Conservation (phyloP, 2,329 filamentous ascomycete genomes). For the Periconia macrospinosa region DNA sequence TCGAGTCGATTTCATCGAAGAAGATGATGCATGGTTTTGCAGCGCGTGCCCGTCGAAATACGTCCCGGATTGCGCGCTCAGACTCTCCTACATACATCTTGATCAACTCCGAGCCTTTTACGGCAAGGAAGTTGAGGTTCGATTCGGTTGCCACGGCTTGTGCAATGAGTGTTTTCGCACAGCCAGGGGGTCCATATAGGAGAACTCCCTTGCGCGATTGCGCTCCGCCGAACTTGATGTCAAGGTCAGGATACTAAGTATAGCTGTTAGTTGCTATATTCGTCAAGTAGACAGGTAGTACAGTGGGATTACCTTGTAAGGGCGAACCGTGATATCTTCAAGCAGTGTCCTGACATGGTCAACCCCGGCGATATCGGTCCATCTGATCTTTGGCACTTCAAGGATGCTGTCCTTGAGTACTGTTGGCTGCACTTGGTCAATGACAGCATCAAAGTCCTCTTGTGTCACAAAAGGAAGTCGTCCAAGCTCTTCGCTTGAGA, state of each 20-base stretch:
- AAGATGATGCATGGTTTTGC: slow-evolving; percentile 92
- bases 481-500: slow-evolving; percentile 19
- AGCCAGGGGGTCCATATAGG: slow-evolving; percentile 89
- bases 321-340: slow-evolving; percentile 60
- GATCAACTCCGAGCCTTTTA: slow-evolving; percentile 90
- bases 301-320: slow-evolving; percentile 57
- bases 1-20: slow-evolving; percentile 94
- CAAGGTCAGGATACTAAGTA: slow-evolving; percentile 37
- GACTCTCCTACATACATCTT: slow-evolving; percentile 98
- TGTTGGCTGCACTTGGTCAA: slow-evolving; percentile 72
- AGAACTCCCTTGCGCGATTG: slow-evolving; percentile 75
- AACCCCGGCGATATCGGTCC: slow-evolving; percentile 87
- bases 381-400: slow-evolving; percentile 81
- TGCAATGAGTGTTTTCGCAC: slow-evolving; percentile 90
- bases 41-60: slow-evolving; percentile 83
- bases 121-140: slow-evolving; percentile 88
- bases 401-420: slow-evolving; percentile 89
- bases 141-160: slow-evolving; percentile 90
- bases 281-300: slow-evolving; percentile 26
- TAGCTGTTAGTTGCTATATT: background rate
- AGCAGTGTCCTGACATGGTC: slow-evolving; percentile 68
- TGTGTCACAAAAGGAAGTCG: slow-evolving; percentile 26
- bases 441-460: slow-evolving; percentile 65
- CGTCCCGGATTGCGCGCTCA: slow-evolving; percentile 79
- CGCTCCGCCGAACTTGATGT: slow-evolving; percentile 37